Conservation (phyloP, 208 protist species). For the Wallacemonas sp. region DNA sequence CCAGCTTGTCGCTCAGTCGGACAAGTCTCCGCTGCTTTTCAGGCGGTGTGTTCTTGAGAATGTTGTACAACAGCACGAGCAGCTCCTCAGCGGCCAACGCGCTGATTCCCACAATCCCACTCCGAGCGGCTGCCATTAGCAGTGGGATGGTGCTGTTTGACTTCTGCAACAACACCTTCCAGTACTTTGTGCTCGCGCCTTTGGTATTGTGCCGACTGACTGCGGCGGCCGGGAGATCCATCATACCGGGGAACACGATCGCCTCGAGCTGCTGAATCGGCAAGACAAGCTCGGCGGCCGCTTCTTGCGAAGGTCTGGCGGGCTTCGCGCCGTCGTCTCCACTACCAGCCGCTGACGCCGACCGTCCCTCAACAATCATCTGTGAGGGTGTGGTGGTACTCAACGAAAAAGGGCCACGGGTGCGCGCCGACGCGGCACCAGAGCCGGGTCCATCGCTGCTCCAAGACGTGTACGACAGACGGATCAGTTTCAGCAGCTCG, state of each 20-base stretch:
- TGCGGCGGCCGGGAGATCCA: slow-evolving; percentile 1
- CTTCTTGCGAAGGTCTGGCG: neutral
- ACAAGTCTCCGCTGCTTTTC: slow-evolving; percentile 38
- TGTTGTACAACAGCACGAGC: slow-evolving; percentile 70
- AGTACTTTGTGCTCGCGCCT: slow-evolving; percentile 11
- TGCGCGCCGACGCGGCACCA: neutral
- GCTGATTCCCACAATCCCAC: slow-evolving; percentile 33
- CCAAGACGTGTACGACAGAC: neutral
- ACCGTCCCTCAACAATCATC: neutral
- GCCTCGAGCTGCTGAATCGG: slow-evolving; percentile 7
- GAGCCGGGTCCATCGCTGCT: neutral
- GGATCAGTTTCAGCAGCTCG: neutral
- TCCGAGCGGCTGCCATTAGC: slow-evolving; percentile 44
- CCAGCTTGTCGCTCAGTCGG: slow-evolving; percentile 45
- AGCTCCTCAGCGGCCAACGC: slow-evolving; percentile 31
- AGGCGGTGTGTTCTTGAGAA: slow-evolving; percentile 33
- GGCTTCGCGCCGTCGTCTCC: neutral
- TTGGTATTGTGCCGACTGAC: neutral
- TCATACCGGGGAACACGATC: slow-evolving; percentile 4
- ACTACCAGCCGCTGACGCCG: neutral
- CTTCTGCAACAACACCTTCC: slow-evolving; percentile 52
- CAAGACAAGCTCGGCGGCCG: neutral
- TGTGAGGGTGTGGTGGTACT: neutral
- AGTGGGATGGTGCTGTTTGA: slow-evolving; percentile 47
- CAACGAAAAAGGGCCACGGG: neutral